These are phyloP conservation scores for Leucocoprinus birnbaumii DNA, from an alignment of 768 basidiomycete genomes.

Conservation along the genomic window DNA sequence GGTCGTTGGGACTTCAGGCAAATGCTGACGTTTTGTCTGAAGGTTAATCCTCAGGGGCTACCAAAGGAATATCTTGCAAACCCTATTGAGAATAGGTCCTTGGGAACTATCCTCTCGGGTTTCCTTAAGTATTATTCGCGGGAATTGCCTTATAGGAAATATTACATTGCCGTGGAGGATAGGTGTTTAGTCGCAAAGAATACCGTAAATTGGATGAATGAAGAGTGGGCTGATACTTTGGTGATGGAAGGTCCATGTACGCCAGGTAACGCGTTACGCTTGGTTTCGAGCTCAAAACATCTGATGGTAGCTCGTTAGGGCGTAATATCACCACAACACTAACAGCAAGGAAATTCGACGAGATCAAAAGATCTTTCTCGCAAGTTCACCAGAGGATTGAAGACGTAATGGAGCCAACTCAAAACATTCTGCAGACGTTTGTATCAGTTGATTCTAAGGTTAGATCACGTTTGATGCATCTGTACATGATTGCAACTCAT, in stretches of 20 bases:
- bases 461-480: background rate
- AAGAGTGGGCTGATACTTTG: constrained; percentile 23
- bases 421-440: constrained; percentile 23
- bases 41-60: constrained; percentile 64
- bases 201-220: constrained; percentile 24
- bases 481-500: background rate
- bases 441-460: constrained; percentile 19
- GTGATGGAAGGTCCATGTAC: constrained; percentile 28
- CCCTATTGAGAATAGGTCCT: constrained; percentile 46
- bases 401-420: constrained; percentile 14
- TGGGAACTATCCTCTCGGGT: constrained; percentile 60
- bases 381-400: constrained; percentile 24
- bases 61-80: constrained; percentile 37
- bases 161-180: constrained; percentile 36
- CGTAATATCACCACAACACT: constrained; percentile 38
- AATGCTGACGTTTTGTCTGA: background rate
- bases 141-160: constrained; percentile 34
- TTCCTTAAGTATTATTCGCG: constrained; percentile 67
- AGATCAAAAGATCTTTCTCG: constrained; percentile 32
- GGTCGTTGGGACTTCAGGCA: background rate
- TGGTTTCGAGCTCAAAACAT: background rate
- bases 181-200: constrained; percentile 33
- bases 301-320: constrained; percentile 6
- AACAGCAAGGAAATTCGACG: constrained; percentile 20
- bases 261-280: background rate